phyloP scores from a whole-genome alignment of 164 flowering plant genomes.

The Magnolia kwangsiensis region DNA sequence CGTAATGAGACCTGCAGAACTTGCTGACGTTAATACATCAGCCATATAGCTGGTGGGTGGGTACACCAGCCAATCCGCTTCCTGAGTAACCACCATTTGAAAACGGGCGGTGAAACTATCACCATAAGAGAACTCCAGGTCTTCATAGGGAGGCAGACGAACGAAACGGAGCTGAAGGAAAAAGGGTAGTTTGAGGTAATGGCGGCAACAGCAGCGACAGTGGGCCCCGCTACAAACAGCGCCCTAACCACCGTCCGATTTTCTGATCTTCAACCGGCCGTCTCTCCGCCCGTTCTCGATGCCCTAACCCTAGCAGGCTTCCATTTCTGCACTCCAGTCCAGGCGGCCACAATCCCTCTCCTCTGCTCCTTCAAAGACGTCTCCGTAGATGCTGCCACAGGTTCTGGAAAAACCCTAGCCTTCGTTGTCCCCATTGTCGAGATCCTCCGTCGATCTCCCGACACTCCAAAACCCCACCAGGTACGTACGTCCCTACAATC shows the following conservation, averaged over 20 bases:
- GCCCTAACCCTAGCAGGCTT: slow-evolving; percentile 55
- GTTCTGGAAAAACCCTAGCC: slow-evolving; percentile 94
- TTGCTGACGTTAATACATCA: too few relatives aligned
- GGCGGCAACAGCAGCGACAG: not conserved
- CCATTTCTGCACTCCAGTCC: slow-evolving; percentile 88
- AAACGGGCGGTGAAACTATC: too few relatives aligned
- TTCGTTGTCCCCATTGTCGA: slow-evolving; percentile 83
- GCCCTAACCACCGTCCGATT: slow-evolving; percentile 69
- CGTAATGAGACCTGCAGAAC: too few relatives aligned
- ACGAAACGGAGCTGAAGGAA: too few relatives aligned
- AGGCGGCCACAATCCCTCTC: slow-evolving; percentile 83
- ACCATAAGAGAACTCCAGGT: too few relatives aligned
- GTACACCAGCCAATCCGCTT: too few relatives aligned
- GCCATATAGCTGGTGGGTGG: too few relatives aligned
- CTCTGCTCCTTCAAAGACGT: slow-evolving; percentile 85
- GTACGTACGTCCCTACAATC: slow-evolving; percentile 18
- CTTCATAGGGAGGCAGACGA: too few relatives aligned
- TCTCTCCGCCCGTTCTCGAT: slow-evolving; percentile 62
- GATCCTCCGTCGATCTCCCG: slow-evolving; percentile 58
- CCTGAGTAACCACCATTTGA: too few relatives aligned
- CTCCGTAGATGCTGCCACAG: slow-evolving; percentile 94
- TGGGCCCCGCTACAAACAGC: slow-evolving; percentile 21
- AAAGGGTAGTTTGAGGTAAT: not conserved
- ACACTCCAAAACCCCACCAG: slow-evolving; percentile 69
- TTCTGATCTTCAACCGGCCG: slow-evolving; percentile 71